phyloP scores from a whole-genome alignment of 1,139 yeast genomes.

The Pneumocystis carinii region DNA sequence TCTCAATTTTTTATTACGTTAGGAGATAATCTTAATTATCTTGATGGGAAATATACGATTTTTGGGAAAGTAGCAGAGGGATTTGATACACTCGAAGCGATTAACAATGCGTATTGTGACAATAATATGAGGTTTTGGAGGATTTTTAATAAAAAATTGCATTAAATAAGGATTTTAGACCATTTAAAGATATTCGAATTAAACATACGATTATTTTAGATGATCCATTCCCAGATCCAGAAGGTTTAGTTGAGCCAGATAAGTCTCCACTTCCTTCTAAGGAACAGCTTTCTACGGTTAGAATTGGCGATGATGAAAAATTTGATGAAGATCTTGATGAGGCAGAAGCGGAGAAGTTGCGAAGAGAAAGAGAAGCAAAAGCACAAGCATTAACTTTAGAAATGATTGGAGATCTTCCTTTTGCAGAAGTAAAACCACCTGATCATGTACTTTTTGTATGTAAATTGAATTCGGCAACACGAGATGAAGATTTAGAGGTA shows the following conservation, averaged over 20 bases:
- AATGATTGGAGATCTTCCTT: slow-evolving; percentile 49
- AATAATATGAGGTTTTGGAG: slow-evolving; percentile 5
- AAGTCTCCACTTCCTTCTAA: slow-evolving; percentile 28
- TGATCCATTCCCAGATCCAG: slow-evolving; percentile 38
- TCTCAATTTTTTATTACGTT: slow-evolving; percentile 25
- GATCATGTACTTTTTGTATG: slow-evolving; percentile 50
- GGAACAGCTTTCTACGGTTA: slow-evolving; percentile 26
- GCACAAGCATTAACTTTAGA: slow-evolving; percentile 48
- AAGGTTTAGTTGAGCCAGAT: slow-evolving; percentile 11
- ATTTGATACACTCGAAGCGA: slow-evolving; percentile 31
- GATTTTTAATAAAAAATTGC: background rate
- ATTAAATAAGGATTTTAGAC: slow-evolving; percentile 22
- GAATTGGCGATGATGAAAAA: slow-evolving; percentile 24
- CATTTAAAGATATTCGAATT: slow-evolving; percentile 38
- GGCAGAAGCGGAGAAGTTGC: slow-evolving; percentile 17
- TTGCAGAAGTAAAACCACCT: slow-evolving; percentile 43
- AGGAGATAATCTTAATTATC: slow-evolving; percentile 16
- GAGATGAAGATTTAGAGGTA: slow-evolving; percentile 34
- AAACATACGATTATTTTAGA: slow-evolving; percentile 36
- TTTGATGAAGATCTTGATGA: slow-evolving; percentile 18
- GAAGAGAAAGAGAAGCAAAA: slow-evolving; percentile 28
- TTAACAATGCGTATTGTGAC: slow-evolving; percentile 32
- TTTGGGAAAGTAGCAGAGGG: slow-evolving; percentile 45
- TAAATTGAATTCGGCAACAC: slow-evolving; percentile 46
- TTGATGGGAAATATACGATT: slow-evolving; percentile 18